These are phyloP conservation scores for Mycena rosella DNA, from an alignment of 768 basidiomycete genomes.

Conservation along the genomic window DNA sequence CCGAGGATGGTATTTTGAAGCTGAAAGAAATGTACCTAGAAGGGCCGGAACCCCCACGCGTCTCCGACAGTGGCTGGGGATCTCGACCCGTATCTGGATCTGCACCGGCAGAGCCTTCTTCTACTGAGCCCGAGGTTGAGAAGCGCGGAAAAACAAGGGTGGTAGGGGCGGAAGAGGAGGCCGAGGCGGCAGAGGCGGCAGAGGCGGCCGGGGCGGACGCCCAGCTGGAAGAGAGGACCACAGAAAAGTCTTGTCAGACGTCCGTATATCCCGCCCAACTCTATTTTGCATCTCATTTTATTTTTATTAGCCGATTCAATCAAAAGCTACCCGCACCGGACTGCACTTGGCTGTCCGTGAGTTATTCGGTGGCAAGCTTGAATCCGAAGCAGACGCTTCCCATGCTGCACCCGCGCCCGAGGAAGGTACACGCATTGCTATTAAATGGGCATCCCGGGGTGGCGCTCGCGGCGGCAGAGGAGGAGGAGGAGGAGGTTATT, in stretches of 20 bases:
- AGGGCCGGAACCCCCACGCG: constrained; percentile 82
- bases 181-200: constrained; percentile 61
- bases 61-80: constrained; percentile 83
- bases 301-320: constrained; percentile 76
- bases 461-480: constrained; percentile 64
- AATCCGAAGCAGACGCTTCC: constrained; percentile 80
- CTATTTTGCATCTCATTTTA: constrained; percentile 35
- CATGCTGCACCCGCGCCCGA: constrained; percentile 58
- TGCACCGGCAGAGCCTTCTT: constrained; percentile 32
- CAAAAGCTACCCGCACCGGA: constrained; percentile 84
- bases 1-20: constrained; percentile 66
- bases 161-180: constrained; percentile 57
- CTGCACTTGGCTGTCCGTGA: constrained; percentile 87
- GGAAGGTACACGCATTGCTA: constrained; percentile 80
- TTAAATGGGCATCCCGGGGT: constrained; percentile 76
- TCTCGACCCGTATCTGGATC: constrained; percentile 51
- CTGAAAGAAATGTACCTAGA: constrained; percentile 84
- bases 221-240: constrained; percentile 65
- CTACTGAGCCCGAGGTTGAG: constrained; percentile 43
- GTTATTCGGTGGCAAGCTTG: constrained; percentile 85
- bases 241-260: constrained; percentile 85
- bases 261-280: constrained; percentile 55
- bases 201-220: constrained; percentile 56
- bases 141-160: constrained; percentile 53
- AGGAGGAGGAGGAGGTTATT: no score